Percentiles rank a stretch among this genome's conserved stretches.
Evolutionary conservation across 768 basidiomycete genomes (phyloP).

Genomic region (Xerocomellus chrysenteron): DNA sequence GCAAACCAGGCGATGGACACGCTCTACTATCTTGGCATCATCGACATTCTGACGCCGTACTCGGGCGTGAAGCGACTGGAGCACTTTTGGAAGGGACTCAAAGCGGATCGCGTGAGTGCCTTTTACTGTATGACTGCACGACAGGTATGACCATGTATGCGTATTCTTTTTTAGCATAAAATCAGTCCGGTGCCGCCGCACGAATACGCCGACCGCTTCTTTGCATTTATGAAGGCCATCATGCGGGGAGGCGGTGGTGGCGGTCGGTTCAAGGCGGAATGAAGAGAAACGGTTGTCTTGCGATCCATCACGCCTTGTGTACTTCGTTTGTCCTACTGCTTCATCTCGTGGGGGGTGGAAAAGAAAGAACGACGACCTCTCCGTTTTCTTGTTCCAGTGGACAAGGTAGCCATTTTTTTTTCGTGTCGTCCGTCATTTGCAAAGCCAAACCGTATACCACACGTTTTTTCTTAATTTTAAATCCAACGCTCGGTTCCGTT

Average conservation of each 20-base stretch:
- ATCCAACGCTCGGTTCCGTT: conserved; percentile 8
- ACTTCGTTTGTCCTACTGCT: conserved; percentile 8
- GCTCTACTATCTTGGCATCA: conserved; percentile 93
- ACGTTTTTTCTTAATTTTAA: neutral
- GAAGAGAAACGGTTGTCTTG: neutral
- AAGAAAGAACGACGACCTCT: no score
- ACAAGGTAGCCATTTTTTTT: conserved; percentile 2
- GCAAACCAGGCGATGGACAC: conserved; percentile 67
- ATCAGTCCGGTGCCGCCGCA: conserved; percentile 89
- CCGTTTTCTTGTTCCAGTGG: conserved; percentile 1
- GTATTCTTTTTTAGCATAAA: conserved; percentile 61
- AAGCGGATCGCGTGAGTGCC: conserved; percentile 76
- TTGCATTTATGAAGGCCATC: conserved; percentile 78
- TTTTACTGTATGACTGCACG: no score
- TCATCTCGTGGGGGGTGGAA: conserved; percentile 7
- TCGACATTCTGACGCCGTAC: conserved; percentile 96
- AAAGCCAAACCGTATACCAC: conserved; percentile 18
- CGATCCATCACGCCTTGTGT: neutral
- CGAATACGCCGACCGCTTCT: conserved; percentile 90
- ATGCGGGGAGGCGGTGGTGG: conserved; percentile 81
- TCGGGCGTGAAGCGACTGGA: conserved; percentile 74
- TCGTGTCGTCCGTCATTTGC: neutral
- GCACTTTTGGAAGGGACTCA: conserved; percentile 89
- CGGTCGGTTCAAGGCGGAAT: conserved; percentile 47
- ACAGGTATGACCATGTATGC: neutral